Base-by-base conservation (phyloP, 768 basidiomycete genomes). In the Tephrocybe sp. region DNA sequence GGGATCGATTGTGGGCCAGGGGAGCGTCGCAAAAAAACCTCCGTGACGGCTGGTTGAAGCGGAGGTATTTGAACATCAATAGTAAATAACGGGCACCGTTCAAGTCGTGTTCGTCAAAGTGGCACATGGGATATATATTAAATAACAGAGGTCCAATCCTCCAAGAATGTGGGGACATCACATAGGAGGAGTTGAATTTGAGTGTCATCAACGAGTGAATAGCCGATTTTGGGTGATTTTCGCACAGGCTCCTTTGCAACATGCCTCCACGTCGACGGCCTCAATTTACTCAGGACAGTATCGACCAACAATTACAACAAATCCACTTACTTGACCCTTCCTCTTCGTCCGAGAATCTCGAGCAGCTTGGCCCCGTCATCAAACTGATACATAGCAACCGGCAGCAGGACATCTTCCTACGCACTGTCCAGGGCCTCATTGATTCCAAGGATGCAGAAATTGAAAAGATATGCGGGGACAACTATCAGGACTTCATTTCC, bases 401-500 rank as follows among this genome's bases (percentile, higher is more conserved):
- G 44, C 89, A 91, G 59, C 93, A 97, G 61, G 94, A 97, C 49
- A 79, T 83, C 9, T 98, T 92, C 69, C 79, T 98, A 47, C 82
- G 88, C 44, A 89, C 86, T 36, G 74, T 98, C 35, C 87, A 90
- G 61, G 77, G 73, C n/a, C 88, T 98, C 60, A 87, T 98, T 51
- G 86, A 92, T 61, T 84, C 93, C 56, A 97, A 98, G 72, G 97
- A 99, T 66, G 78, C 81, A 53, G 96, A 98, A 68, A 99, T 99
- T 66, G 92, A 98, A 71, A 84, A 82, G 52, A 94, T 98, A 66
- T 98, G 97, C 70, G 82, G 86, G 49, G 89, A 93, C 58, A 98
- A 98, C 67, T 98, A 98, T 62, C 92, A 95, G 69, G 96, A 98
- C 69, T 99, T 99, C 60, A 94, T 98, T 27, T 86, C 88, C 24